Evolutionary conservation across 1,284 basidiomycete genomes (phyloP), one percentile per base, ranked within the genome.

Genomic region (Irpex sp.): DNA sequence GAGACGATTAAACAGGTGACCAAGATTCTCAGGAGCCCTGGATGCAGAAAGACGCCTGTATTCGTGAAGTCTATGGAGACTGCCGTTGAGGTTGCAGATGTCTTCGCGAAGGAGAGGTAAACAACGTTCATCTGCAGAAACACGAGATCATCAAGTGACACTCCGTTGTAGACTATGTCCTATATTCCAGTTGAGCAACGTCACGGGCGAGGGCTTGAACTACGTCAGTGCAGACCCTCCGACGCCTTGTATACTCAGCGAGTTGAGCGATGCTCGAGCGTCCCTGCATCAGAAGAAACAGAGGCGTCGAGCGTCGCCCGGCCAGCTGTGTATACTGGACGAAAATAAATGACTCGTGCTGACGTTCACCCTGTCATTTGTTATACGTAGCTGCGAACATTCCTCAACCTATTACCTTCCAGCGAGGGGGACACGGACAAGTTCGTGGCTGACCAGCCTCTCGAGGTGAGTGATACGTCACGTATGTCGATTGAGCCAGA

Each of bases 101-200:
- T 83, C 0, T 94, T 94, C 67, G 84, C 89, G 19, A 83, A 81
- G 68, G 87, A 89, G 71, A 81, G 83, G 90, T 89, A 54, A 63
- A 5, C 80, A 55, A 61, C 47, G 53, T 58, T 31, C 46, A 35
- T 66, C 47, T 59, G 17, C 39, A 54, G 13, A 9, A 8, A 55
- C 35, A 33, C 19, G 26, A 1, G 13, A 47, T 26, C 13, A 8
- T 33, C 0, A 35, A 53, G 33, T 58, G 56, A 58, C 26, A 49
- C 15, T 26, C 39, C 9, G 31, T 39, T 56, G 26, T 26, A 94
- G 93, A 71, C 75, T 97, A 71, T 97, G 95, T 71, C 96, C 96
- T 0, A 90, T 97, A 65, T 98, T 98, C 78, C 89, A 92, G 73
- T 81, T 97, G 35, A 97, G 95, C 8, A 99, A 98, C 72, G 95